These are phyloP conservation scores for Pseudozyma sp. DNA, from an alignment of 1,284 basidiomycete genomes.

Conservation along the genomic window DNA sequence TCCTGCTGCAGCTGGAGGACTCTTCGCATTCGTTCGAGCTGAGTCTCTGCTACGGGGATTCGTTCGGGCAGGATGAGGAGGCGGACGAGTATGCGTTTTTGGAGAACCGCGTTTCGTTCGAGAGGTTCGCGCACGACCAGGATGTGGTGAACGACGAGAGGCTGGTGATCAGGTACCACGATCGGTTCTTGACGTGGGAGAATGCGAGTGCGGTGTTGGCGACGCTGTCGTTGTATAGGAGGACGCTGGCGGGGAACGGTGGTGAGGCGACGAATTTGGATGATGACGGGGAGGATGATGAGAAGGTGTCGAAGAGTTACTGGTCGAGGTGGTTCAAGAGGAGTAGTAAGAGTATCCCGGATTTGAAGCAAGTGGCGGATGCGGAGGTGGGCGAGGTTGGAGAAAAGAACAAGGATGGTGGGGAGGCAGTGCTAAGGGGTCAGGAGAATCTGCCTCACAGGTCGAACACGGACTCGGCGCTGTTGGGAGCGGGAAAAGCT, in stretches of 20 bases:
- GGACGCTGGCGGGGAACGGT: slow-evolving; percentile 25
- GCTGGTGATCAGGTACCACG: slow-evolving; percentile 71
- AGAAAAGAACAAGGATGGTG: not conserved
- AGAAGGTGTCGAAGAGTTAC: slow-evolving; percentile 33
- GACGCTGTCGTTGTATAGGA: slow-evolving; percentile 68
- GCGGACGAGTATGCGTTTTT: slow-evolving; percentile 69
- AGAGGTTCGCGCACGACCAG: slow-evolving; percentile 71
- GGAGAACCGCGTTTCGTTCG: slow-evolving; percentile 71
- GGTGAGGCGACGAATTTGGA: slow-evolving; percentile 18
- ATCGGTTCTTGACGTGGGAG: slow-evolving; percentile 72
- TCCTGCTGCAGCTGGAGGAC: slow-evolving; percentile 70
- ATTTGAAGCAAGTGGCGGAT: slow-evolving; percentile 29
- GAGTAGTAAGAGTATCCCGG: slow-evolving; percentile 46
- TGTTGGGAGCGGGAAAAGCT: slow-evolving; percentile 31
- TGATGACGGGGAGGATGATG: slow-evolving; percentile 60
- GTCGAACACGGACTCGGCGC: slow-evolving; percentile 47
- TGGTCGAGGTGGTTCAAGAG: slow-evolving; percentile 65
- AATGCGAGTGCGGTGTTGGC: slow-evolving; percentile 72
- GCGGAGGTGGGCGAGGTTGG: slow-evolving; percentile 9
- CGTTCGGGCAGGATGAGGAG: slow-evolving; percentile 52
- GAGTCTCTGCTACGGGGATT: slow-evolving; percentile 50
- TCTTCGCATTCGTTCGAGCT: slow-evolving; percentile 72
- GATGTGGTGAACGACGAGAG: slow-evolving; percentile 71
- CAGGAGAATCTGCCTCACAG: slow-evolving; percentile 43
- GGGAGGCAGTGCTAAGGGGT: not conserved